Conservation (phyloP, 2,329 filamentous ascomycete genomes). For the Penicillium occitanis region DNA sequence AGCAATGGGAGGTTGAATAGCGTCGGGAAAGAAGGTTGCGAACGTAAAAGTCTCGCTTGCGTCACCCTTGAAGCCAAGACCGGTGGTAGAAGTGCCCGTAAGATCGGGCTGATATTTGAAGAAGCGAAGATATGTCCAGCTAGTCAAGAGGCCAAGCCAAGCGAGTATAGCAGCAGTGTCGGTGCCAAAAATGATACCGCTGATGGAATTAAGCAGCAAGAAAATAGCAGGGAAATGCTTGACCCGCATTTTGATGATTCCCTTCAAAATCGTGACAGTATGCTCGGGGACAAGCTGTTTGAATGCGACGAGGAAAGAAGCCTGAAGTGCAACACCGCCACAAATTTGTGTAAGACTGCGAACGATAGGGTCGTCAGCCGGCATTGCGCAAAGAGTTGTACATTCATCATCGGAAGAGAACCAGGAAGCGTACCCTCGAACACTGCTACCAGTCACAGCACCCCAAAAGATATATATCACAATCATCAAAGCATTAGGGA, state of each 20-base stretch:
- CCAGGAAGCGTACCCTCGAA: constrained; percentile 37
- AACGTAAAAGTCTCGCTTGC: constrained; percentile 96
- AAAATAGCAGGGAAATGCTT: constrained; percentile 76
- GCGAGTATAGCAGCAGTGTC: constrained; percentile 77
- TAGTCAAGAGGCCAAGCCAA: constrained; percentile 76
- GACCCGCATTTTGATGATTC: constrained; percentile 84
- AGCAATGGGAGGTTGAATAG: constrained; percentile 73
- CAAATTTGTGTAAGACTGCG: constrained; percentile 76
- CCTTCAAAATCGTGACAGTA: constrained; percentile 89
- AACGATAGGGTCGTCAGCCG: constrained; percentile 28
- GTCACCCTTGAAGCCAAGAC: constrained; percentile 71
- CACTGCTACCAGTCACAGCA: constrained; percentile 54
- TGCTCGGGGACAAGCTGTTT: constrained; percentile 97
- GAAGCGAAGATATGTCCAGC: constrained; percentile 96
- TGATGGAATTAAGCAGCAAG: constrained; percentile 68
- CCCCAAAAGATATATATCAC: constrained; percentile 72
- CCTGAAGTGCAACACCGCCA: constrained; percentile 85
- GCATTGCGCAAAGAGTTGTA: constrained; percentile 23
- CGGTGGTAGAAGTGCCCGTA: constrained; percentile 55
- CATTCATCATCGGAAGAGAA: constrained; percentile 24
- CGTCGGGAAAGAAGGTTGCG: constrained; percentile 89
- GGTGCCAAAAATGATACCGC: constrained; percentile 64
- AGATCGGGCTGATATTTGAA: constrained; percentile 68
- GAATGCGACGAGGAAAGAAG: constrained; percentile 92
- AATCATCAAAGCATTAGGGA: constrained; percentile 78